phyloP scores from a whole-genome alignment of 495 filamentous ascomycete genomes.

The Ascobolus immersus region DNA sequence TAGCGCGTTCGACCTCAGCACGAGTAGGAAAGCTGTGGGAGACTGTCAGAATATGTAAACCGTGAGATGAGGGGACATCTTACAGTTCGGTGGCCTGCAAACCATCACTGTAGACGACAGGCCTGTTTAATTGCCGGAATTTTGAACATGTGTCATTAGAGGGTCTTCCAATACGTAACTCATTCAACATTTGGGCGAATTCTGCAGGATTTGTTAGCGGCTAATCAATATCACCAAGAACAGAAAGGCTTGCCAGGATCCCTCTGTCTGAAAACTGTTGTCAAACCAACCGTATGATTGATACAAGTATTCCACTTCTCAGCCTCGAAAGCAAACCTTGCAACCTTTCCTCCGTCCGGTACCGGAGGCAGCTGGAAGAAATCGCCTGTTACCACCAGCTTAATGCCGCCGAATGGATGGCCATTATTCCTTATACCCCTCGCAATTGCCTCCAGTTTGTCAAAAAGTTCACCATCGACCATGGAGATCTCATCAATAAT shows the following conservation, averaged over 20 bases:
- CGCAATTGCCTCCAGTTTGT: constrained; percentile 84
- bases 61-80: constrained; percentile 9
- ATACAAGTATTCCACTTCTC: constrained; percentile 76
- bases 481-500: constrained; percentile 93
- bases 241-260: constrained; percentile 38
- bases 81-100: constrained; percentile 78
- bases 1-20: constrained; percentile 68
- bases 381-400: constrained; percentile 84
- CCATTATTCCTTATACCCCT: constrained; percentile 68
- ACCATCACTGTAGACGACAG: constrained; percentile 43
- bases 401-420: constrained; percentile 81
- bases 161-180: constrained; percentile 77
- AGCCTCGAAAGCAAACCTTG: constrained; percentile 82
- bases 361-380: constrained; percentile 95
- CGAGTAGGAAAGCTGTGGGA: constrained; percentile 58
- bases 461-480: constrained; percentile 91
- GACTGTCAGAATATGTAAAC: not conserved
- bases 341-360: constrained; percentile 43
- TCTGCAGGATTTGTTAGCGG: constrained; percentile 20
- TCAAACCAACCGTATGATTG: constrained; percentile 83
- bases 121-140: constrained; percentile 46
- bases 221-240: constrained; percentile 4
- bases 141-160: constrained; percentile 37
- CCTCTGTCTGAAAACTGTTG: constrained; percentile 84
- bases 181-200: constrained; percentile 86